phyloP scores from a whole-genome alignment of 768 basidiomycete species.

The Phaeotremella fagi region DNA sequence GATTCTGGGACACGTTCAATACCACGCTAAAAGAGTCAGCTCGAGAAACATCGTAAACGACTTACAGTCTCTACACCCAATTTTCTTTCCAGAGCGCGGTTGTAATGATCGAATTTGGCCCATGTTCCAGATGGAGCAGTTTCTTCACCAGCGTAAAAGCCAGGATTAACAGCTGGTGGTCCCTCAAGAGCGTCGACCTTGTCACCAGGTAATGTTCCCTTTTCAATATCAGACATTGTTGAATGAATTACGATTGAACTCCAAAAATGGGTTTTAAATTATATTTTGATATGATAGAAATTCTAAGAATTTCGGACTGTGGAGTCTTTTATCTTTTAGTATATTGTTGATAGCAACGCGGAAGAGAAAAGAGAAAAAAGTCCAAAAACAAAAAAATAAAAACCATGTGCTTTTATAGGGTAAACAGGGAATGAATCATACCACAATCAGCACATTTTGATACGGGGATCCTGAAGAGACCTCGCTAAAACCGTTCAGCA shows the following conservation, averaged over 20 bases:
- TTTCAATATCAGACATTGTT: not conserved
- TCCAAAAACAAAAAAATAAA: too few relatives aligned
- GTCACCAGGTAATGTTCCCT: not conserved
- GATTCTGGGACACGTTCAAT: constrained; percentile 28
- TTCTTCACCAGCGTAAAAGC: constrained; percentile 10
- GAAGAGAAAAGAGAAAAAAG: too few relatives aligned
- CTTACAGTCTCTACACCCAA: constrained; percentile 28
- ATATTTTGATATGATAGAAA: too few relatives aligned
- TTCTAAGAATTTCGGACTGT: too few relatives aligned
- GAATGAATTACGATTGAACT: not conserved
- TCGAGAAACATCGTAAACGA: not conserved
- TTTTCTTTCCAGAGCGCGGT: constrained; percentile 16
- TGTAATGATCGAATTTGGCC: constrained; percentile 19
- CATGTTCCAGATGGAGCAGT: constrained; percentile 2
- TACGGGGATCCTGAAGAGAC: too few relatives aligned
- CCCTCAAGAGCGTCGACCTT: constrained; percentile 3
- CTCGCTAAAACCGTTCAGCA: too few relatives aligned
- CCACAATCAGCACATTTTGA: too few relatives aligned
- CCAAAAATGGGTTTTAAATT: too few relatives aligned
- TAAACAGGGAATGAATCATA: too few relatives aligned
- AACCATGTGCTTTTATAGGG: too few relatives aligned
- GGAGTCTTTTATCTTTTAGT: too few relatives aligned
- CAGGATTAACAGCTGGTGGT: constrained; percentile 8
- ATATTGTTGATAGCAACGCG: too few relatives aligned
- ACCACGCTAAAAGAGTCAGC: constrained; percentile 14